phyloP scores from a whole-genome alignment of 73 alveolate genomes.

The Symbiodinium natans region DNA sequence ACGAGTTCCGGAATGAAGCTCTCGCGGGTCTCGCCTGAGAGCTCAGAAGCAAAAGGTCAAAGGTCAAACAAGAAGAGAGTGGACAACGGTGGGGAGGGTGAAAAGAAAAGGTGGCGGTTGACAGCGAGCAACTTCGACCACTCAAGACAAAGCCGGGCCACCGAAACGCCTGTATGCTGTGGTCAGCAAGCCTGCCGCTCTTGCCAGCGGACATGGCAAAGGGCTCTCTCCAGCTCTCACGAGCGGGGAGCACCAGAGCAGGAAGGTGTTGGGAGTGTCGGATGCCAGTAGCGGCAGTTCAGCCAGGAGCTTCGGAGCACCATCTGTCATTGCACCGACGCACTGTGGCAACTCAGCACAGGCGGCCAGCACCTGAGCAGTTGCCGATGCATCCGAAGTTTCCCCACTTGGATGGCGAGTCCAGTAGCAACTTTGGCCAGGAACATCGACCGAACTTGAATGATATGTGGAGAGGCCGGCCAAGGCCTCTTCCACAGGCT shows the following conservation, averaged over 20 bases:
- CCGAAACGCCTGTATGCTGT: constrained; percentile 29
- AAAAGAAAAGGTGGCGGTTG: not conserved
- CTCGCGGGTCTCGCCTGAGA: not conserved
- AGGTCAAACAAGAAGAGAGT: not conserved
- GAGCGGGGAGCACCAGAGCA: constrained; percentile 56
- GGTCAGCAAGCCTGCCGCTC: constrained; percentile 41
- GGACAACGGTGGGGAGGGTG: not conserved
- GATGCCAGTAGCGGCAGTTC: constrained; percentile 5
- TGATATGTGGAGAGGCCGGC: not conserved
- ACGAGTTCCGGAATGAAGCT: not conserved
- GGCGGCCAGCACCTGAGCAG: not conserved
- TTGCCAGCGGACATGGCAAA: constrained; percentile 48
- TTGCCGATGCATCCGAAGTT: not conserved
- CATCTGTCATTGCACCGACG: not conserved
- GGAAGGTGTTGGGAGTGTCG: not conserved
- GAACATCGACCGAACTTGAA: not conserved
- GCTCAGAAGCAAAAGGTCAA: not conserved
- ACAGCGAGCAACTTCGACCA: not conserved
- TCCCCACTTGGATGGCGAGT: constrained; percentile 27
- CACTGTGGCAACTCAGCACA: constrained; percentile 26
- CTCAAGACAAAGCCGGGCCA: not conserved
- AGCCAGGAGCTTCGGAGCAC: not conserved
- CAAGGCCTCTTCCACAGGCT: not conserved
- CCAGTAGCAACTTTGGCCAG: constrained; percentile 52
- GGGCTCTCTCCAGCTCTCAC: not conserved